Evolutionary conservation across 106 monocot species (phyloP), one percentile per base, ranked within the genome.

Genomic region (Allium sativum): DNA sequence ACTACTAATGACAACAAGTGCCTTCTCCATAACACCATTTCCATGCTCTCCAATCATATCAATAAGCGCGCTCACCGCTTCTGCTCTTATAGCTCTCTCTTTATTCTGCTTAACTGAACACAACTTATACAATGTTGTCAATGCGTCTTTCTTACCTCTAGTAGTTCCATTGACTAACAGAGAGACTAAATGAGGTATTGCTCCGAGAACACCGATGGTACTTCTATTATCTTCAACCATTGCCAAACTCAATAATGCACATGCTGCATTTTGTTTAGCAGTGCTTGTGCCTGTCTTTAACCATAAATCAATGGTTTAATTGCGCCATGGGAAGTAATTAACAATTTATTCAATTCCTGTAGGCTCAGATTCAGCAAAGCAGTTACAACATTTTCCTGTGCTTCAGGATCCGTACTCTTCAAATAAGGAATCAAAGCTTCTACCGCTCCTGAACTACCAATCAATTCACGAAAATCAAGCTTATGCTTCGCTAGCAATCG

Each of bases 181-280:
- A 9, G 78, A 73, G 12, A 88, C 79, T 65, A 93, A 77, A n/a
- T 81, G 77, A 47, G 84, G 88, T 43, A 93, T 76, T 17, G 88
- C 88, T 13, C 93, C 88, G 68, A 78, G 77, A 18, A 81, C 81
- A 0, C 93, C 93, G 42, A 93, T 88, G 8, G 71, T 79, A 5
- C 61, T 61, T 8, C 81, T 68, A 72, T 82, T 84, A 51, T 93
- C 93, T 62, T 88, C 84, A 21, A 75, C 70, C 79, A 84, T 82
- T 47, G 93, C 84, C 18, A 93, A 77, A 71, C 75, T 88, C 21
- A 93, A 67, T 62, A 93, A 67, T 31, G 84, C 88, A 61, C 88
- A 93, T 12, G 93, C 93, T 3, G 88, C 84, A 55, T 88, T 93
- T 72, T 93, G 84, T 77, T 93, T 93, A 9, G 88, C 74, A 40